Base-by-base conservation (phyloP, 805 yeast species). In the Hanseniaspora occidentalis region DNA sequence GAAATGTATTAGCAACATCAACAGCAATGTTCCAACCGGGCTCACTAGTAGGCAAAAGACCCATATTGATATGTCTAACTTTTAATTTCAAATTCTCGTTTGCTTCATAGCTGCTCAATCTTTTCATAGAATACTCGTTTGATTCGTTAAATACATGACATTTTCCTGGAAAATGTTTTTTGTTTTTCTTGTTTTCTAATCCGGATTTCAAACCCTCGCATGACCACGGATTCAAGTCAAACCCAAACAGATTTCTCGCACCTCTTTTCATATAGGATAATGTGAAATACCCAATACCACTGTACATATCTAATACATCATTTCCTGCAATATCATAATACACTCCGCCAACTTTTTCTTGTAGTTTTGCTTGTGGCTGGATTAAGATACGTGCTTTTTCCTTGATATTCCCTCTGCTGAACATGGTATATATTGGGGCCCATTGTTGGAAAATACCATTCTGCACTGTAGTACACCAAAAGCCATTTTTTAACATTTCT, bases 201-300 rank as follows among this genome's bases (percentile, higher is more conserved):
- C 86, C 86, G 33, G 75, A 62, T 2, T 59, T 50, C 29, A 84
- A 62, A 0, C 94, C 95, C 47, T 77, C 75, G 3, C 80, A 69
- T 35, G 89, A 80, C 92, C 92, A 84, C 2, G 84, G 82, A 50
- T 85, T 84, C 35, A 84, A 57, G 45, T 84, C 95, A 84, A 94
- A 84, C 51, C 94, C 77, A 37, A 76, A 68, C 1, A 83, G 59
- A 14, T 60, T 54, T 6, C 58, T 50, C 2, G 85, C 84, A 1
- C 69, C 68, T 22, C 66, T 61, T 37, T 62, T 64, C 35, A 81
- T 61, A 51, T 85, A 84, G 36, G 83, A 67, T 20, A 85, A 60
- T 6, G 86, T 71, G 55, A 84, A 84, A 57, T 84, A 84, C 3
- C 95, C 95, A 37, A 84, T 85, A 0, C 95, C 95, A 23, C 82